Evolutionary conservation across 2,329 filamentous ascomycete species (phyloP).

Genomic region (Lomentospora prolificans): DNA sequence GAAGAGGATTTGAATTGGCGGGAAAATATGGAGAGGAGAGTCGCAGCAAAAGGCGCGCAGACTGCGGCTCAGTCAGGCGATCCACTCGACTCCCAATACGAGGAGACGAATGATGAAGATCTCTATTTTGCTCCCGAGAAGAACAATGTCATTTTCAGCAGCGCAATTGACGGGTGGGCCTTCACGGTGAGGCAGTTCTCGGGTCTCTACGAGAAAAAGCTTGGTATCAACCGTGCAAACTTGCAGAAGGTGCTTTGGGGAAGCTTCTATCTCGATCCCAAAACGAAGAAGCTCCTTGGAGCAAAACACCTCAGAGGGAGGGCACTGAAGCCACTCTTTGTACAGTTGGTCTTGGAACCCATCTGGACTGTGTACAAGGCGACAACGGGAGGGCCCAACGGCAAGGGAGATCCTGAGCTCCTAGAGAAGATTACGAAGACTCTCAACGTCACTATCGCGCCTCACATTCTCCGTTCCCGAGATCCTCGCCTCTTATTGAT

Average conservation of each 20-base stretch:
- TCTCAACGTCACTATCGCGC: slow-evolving; percentile 69
- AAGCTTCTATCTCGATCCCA: slow-evolving; percentile 91
- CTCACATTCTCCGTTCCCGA: slow-evolving; percentile 74
- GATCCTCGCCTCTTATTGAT: slow-evolving; percentile 78
- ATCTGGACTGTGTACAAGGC: slow-evolving; percentile 95
- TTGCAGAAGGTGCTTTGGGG: slow-evolving; percentile 96
- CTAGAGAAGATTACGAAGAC: slow-evolving; percentile 95
- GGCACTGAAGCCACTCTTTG: slow-evolving; percentile 90
- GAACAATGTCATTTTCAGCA: slow-evolving; percentile 98
- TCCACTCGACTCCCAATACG: slow-evolving; percentile 39
- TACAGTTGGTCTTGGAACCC: slow-evolving; percentile 88
- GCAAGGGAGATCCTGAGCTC: slow-evolving; percentile 71
- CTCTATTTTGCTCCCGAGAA: slow-evolving; percentile 97
- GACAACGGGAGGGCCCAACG: slow-evolving; percentile 70
- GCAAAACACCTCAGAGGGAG: slow-evolving; percentile 89
- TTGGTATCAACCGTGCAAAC: slow-evolving; percentile 80
- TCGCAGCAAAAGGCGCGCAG: slow-evolving; percentile 51
- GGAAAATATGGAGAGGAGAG: slow-evolving; percentile 79
- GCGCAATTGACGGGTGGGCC: slow-evolving; percentile 96
- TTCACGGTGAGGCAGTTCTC: slow-evolving; percentile 96
- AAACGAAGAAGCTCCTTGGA: slow-evolving; percentile 86
- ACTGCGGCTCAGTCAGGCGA: slow-evolving; percentile 14
- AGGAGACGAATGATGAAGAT: slow-evolving; percentile 91
- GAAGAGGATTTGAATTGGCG: slow-evolving; percentile 96
- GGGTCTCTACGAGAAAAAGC: slow-evolving; percentile 86